A percentile compares a stretch with the other conserved stretches of the same genome.
Conservation (phyloP, 2,329 filamentous ascomycete genomes). For the Xylaria arbuscula region DNA sequence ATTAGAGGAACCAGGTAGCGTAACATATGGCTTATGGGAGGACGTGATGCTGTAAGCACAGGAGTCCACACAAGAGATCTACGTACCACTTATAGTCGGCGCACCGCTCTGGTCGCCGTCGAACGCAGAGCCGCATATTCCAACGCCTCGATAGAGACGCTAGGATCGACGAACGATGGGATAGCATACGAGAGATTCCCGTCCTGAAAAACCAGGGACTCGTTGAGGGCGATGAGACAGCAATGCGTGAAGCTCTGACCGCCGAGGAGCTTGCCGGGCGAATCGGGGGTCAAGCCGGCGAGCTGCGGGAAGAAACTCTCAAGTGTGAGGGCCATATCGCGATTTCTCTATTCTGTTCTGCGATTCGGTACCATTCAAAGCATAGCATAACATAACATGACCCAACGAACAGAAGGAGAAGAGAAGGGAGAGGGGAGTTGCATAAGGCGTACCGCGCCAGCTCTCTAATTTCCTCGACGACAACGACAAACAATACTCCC, state of each 20-base stretch:
- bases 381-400: neutral
- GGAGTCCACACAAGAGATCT: neutral
- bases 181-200: slow-evolving; percentile 44
- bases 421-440: neutral
- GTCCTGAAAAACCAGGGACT: slow-evolving; percentile 40
- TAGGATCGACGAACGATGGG: slow-evolving; percentile 43
- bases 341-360: neutral
- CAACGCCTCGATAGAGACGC: slow-evolving; percentile 39
- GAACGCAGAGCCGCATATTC: slow-evolving; percentile 42
- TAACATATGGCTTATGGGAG: neutral
- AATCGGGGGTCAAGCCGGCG: slow-evolving; percentile 36
- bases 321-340: slow-evolving; percentile 32
- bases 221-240: slow-evolving; percentile 47
- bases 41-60: neutral
- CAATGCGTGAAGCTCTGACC: slow-evolving; percentile 50
- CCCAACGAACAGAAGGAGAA: neutral
- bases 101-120: slow-evolving; percentile 41
- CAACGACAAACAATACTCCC: neutral
- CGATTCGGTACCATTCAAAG: neutral
- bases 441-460: neutral
- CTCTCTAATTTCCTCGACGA: neutral
- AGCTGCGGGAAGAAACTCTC: slow-evolving; percentile 45
- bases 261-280: slow-evolving; percentile 39
- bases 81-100: slow-evolving; percentile 40
- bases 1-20: neutral